These are phyloP conservation scores for Neohortaea acidophila DNA, from an alignment of 495 filamentous ascomycete species.

Conservation along the genomic window DNA sequence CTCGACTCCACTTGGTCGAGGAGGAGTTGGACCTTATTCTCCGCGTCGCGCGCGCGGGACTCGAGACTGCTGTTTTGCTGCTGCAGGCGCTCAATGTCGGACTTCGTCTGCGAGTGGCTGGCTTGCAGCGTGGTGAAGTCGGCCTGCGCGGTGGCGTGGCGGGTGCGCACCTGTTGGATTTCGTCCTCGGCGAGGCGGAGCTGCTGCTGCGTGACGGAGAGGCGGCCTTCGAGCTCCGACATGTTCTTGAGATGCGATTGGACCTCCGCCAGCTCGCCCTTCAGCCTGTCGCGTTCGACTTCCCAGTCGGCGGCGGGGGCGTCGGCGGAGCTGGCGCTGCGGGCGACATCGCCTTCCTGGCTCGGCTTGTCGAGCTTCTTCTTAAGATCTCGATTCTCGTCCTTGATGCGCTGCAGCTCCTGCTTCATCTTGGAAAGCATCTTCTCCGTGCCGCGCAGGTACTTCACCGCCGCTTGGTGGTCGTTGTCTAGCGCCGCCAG, in stretches of 20 bases:
- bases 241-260: constrained; percentile 50
- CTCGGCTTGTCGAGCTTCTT: constrained; percentile 51
- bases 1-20: constrained; percentile 87
- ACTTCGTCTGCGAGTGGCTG: constrained; percentile 39
- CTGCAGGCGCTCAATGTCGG: constrained; percentile 65
- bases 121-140: constrained; percentile 36
- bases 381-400: constrained; percentile 67
- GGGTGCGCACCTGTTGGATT: constrained; percentile 45
- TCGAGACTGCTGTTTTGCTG: constrained; percentile 68
- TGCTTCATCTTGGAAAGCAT: constrained; percentile 98
- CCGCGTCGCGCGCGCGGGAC: constrained; percentile 68
- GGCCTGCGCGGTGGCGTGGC: constrained; percentile 41
- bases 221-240: constrained; percentile 51
- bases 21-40: constrained; percentile 80
- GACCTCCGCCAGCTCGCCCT: constrained; percentile 48
- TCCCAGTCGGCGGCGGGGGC: constrained; percentile 55
- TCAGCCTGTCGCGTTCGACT: constrained; percentile 51
- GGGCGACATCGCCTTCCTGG: constrained; percentile 15
- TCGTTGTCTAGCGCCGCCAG: constrained; percentile 85
- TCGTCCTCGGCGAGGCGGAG: constrained; percentile 49
- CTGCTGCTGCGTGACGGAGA: constrained; percentile 49
- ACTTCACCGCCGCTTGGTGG: constrained; percentile 98
- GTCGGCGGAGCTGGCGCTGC: constrained; percentile 26
- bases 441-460: constrained; percentile 96
- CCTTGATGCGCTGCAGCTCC: constrained; percentile 76